Evolutionary conservation across 1,139 yeast genomes (phyloP).

Genomic region (Blastobotrys buckinghamii): DNA sequence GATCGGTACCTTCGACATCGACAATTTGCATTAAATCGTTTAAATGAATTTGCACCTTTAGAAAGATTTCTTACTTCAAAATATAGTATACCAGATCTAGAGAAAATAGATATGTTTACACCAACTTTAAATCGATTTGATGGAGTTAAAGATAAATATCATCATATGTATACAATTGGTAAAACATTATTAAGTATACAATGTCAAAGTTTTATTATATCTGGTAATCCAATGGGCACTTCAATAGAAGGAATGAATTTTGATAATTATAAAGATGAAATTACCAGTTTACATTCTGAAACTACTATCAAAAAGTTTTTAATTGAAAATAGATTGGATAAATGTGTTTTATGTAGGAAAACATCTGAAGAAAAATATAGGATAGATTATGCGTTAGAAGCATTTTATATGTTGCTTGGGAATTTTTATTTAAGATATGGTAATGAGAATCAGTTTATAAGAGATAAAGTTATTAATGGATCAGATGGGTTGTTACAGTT

Average conservation of each 20-base stretch:
- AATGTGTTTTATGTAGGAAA: neutral
- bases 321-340: neutral
- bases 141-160: neutral
- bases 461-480: conserved; percentile 6
- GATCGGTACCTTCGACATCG: neutral
- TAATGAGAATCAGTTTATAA: neutral
- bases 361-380: neutral
- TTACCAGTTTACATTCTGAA: neutral
- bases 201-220: conserved; percentile 6
- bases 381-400: neutral
- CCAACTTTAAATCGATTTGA: conserved; percentile 1
- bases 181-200: conserved; percentile 1
- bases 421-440: conserved; percentile 10
- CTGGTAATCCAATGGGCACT: neutral
- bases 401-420: conserved; percentile 8
- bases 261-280: neutral
- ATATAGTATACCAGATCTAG: conserved; percentile 1
- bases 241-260: conserved; percentile 5
- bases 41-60: neutral
- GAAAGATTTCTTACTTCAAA: neutral
- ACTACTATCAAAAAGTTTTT: neutral
- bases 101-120: neutral
- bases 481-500: conserved; percentile 9
- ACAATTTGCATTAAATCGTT: neutral
- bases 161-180: conserved; percentile 2